Conservation (phyloP, 257 asterid genomes). For the Solanum pinnatisectum region DNA sequence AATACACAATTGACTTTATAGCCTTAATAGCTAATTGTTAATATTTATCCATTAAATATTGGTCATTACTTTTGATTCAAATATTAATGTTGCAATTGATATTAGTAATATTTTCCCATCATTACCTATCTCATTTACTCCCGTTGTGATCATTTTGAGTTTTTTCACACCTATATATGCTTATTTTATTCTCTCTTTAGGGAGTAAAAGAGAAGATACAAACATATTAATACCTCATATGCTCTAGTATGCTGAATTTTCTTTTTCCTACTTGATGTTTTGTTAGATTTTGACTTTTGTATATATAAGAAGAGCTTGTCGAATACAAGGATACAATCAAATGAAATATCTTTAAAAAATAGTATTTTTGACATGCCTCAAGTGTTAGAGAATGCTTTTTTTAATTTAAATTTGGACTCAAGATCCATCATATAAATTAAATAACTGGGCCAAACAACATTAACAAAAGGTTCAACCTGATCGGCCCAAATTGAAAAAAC, state of each 20-base stretch:
- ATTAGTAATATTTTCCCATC: no score
- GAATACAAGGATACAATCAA: background rate
- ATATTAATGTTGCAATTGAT: background rate
- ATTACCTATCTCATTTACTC: background rate
- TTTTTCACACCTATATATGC: background rate
- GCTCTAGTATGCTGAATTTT: background rate
- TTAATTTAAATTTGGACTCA: background rate
- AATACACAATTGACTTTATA: no score
- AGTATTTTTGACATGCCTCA: background rate
- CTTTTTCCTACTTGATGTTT: background rate
- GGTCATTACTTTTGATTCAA: background rate
- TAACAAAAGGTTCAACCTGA: background rate
- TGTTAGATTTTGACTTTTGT: background rate
- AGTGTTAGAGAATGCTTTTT: background rate
- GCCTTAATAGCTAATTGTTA: background rate
- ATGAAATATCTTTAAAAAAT: background rate
- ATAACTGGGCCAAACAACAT: background rate
- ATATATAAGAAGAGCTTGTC: background rate
- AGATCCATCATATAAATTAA: no score
- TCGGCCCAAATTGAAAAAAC: background rate
- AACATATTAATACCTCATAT: no score
- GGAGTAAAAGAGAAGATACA: background rate
- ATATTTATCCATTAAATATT: background rate
- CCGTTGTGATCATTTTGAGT: background rate
- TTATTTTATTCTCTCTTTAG: background rate